Evolutionary conservation across 1,284 basidiomycete genomes (phyloP).

Genomic region (Malassezia japonica): DNA sequence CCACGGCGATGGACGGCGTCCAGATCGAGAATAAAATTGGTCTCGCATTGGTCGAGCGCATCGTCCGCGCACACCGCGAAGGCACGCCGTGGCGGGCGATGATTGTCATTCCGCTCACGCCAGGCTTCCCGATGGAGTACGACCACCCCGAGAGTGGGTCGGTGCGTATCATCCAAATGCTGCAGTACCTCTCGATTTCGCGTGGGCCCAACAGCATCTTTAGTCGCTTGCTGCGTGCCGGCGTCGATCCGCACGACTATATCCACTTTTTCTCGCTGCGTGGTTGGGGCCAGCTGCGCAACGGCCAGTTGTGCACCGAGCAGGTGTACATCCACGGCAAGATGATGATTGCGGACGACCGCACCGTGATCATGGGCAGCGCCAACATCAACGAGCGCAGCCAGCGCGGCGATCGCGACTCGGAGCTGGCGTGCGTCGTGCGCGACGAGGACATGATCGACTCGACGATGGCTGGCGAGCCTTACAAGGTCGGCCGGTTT

Average conservation of each 20-base stretch:
- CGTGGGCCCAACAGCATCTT: slow-evolving; percentile 90
- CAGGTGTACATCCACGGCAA: slow-evolving; percentile 53
- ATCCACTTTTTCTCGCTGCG: slow-evolving; percentile 84
- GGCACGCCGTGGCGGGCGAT: slow-evolving; percentile 79
- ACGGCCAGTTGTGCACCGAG: slow-evolving; percentile 77
- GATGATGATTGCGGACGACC: slow-evolving; percentile 87
- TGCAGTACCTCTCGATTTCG: slow-evolving; percentile 69
- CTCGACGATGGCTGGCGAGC: slow-evolving; percentile 84
- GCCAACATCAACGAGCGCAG: slow-evolving; percentile 98
- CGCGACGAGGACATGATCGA: slow-evolving; percentile 89
- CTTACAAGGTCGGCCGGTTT: slow-evolving; percentile 91
- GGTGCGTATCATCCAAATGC: slow-evolving; percentile 52
- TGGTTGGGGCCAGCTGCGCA: slow-evolving; percentile 83
- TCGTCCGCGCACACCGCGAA: slow-evolving; percentile 77
- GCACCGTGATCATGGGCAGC: slow-evolving; percentile 93
- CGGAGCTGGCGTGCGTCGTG: slow-evolving; percentile 82
- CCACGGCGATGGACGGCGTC: slow-evolving; percentile 76
- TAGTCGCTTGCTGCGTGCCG: slow-evolving; percentile 70
- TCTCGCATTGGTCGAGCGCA: slow-evolving; percentile 82
- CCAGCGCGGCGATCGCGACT: slow-evolving; percentile 89
- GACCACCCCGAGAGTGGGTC: slow-evolving; percentile 86
- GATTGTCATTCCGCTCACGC: slow-evolving; percentile 81
- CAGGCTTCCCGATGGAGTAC: slow-evolving; percentile 86
- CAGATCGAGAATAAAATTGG: slow-evolving; percentile 87
- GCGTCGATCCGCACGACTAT: slow-evolving; percentile 77